Percentiles rank a stretch among this genome's conserved stretches.
Evolutionary conservation across 208 protist species (phyloP).

Genomic region (Leishmania major): DNA sequence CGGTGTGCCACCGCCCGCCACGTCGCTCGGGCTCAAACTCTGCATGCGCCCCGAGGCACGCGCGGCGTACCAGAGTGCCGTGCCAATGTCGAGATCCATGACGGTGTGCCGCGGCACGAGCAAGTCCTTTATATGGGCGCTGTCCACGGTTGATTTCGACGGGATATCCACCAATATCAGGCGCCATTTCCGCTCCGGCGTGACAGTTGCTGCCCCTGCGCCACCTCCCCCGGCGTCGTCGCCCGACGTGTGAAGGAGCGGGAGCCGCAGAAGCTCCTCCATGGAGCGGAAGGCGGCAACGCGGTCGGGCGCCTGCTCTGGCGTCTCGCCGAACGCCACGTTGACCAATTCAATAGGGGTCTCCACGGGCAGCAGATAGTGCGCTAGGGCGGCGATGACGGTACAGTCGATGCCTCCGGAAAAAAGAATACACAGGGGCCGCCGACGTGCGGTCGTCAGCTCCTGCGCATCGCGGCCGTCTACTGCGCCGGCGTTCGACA

Average conservation of each 20-base stretch:
- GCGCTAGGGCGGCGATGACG: constrained; percentile 91
- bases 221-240: constrained; percentile 10
- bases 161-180: constrained; percentile 92
- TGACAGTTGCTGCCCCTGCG: neutral
- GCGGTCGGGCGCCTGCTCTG: constrained; percentile 84
- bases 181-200: constrained; percentile 73
- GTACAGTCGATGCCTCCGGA: constrained; percentile 95
- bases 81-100: constrained; percentile 97
- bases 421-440: constrained; percentile 90
- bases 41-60: constrained; percentile 85
- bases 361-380: constrained; percentile 75
- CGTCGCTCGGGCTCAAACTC: constrained; percentile 40
- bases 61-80: constrained; percentile 94
- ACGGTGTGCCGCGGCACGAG: constrained; percentile 86
- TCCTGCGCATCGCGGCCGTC: constrained; percentile 47
- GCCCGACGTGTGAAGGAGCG: constrained; percentile 30
- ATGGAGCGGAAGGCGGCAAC: constrained; percentile 74
- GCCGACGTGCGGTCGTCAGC: constrained; percentile 38
- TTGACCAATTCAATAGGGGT: constrained; percentile 95
- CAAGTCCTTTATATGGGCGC: constrained; percentile 61
- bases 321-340: constrained; percentile 90
- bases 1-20: constrained; percentile 11
- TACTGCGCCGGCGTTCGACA: constrained; percentile 48
- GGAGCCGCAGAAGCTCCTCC: constrained; percentile 81
- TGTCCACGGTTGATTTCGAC: constrained; percentile 30